Base-by-base conservation (phyloP, 2,329 filamentous ascomycete genomes). In the Bipolaris bicolor region DNA sequence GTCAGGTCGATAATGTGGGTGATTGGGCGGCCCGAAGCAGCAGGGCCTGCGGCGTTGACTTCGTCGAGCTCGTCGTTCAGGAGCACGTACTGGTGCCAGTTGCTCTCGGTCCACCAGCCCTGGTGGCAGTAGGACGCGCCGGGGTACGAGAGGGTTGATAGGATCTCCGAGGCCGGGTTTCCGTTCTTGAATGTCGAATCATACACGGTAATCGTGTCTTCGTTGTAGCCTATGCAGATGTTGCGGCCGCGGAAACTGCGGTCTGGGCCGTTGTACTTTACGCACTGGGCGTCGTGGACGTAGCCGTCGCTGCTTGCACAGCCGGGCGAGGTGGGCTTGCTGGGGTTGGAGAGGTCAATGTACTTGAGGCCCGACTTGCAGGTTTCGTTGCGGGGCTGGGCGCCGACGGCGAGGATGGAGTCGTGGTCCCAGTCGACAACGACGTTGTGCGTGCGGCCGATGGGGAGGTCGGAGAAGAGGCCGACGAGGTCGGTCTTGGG, bases 201-300 rank as follows among this genome's bases (percentile, higher is more conserved):
- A 68, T 80, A 83, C 51, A 83, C 81, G 48, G 80, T 82, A 49
- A 83, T 65, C 0, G 79, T 79, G 66, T 83, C 80, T 59, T 83
- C 82, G 69, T 84, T 84, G 75, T 83, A 84, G 31, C 80, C 81
- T 68, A 83, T 82, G 78, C 83, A 86, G 64, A 86, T 83, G 49
- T 85, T 82, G 7, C 76, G 76, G 11, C 79, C 81, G 3, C 72
- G 67, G 70, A 82, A 85, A 33, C 76, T 69, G 33, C 70, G 70
- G 61, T 84, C 78, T 0, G 83, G 83, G 0, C 83, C 83, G 7
- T 77, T 79, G 74, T 84, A 84, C 39, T 80, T 79, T 7, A 86
- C 74, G 68, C 84, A 86, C 71, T 87, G 84, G 1, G 84, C 84
- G 64, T 86, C 84, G 68, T 87, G 84, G 5, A 86, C 83, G 67